phyloP scores from a whole-genome alignment of 345 rosid genomes.

The Salix viminalis region DNA sequence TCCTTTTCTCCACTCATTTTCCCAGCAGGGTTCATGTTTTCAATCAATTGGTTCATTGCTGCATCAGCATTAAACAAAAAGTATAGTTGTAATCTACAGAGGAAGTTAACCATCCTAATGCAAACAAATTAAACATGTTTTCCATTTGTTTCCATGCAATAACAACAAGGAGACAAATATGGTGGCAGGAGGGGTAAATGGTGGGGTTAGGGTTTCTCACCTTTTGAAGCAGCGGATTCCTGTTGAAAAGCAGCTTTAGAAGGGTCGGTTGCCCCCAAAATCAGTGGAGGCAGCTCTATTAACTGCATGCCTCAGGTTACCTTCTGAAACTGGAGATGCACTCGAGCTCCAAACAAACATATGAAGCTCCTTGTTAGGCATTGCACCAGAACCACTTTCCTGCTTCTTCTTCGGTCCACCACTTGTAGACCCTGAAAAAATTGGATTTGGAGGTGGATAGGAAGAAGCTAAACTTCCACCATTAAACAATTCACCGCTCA shows the following conservation, averaged over 20 bases:
- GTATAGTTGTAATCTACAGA: too few species aligned
- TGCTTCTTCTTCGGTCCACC: conserved; percentile 26
- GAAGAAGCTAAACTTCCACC: conserved; percentile 26
- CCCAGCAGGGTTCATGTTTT: conserved; percentile 51
- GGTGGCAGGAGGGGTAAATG: too few species aligned
- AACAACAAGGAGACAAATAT: too few species aligned
- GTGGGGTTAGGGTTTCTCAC: conserved; percentile 8
- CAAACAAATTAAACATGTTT: too few species aligned
- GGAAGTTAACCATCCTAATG: too few species aligned
- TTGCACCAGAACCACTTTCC: conserved; percentile 20
- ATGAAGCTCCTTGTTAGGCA: conserved; percentile 53
- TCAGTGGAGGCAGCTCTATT: conserved; percentile 49
- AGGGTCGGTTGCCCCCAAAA: conserved; percentile 25
- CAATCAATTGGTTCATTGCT: conserved; percentile 61
- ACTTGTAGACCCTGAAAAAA: conserved; percentile 42
- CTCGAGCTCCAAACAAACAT: conserved; percentile 89
- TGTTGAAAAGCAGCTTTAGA: conserved; percentile 13
- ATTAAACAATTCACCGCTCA: conserved; percentile 67
- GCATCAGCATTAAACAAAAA: conserved; percentile 10
- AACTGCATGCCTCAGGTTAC: conserved; percentile 47
- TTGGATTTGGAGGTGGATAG: conserved; percentile 69
- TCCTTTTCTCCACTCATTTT: conserved; percentile 46
- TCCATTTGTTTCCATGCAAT: too few species aligned
- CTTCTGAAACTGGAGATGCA: conserved; percentile 75
- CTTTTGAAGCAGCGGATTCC: conserved; percentile 50